These are phyloP conservation scores for Vitis riparia DNA, from an alignment of 164 flowering plant species.

Conservation along the genomic window DNA sequence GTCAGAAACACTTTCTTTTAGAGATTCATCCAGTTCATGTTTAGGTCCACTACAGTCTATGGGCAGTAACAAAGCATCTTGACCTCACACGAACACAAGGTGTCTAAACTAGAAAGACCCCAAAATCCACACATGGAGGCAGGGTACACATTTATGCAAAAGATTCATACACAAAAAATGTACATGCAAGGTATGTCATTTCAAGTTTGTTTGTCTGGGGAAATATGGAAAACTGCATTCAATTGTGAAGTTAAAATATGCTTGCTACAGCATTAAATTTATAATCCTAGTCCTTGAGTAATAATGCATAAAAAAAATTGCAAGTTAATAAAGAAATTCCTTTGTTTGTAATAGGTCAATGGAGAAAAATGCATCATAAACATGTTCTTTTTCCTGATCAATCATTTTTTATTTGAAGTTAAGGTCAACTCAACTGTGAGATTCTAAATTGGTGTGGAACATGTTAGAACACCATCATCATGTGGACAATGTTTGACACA, in stretches of 20 bases:
- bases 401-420: neutral
- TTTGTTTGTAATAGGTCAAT: neutral
- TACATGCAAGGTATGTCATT: neutral
- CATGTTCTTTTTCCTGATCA: no score
- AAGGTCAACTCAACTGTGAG: neutral
- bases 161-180: neutral
- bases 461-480: neutral
- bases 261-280: neutral
- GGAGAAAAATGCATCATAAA: neutral
- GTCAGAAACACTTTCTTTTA: neutral
- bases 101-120: no score
- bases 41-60: neutral
- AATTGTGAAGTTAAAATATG: neutral
- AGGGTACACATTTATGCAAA: no score
- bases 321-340: neutral
- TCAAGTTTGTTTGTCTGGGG: neutral
- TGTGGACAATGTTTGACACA: neutral
- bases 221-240: neutral
- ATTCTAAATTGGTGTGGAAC: neutral
- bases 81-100: neutral
- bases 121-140: no score
- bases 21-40: neutral
- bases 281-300: neutral
- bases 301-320: neutral
- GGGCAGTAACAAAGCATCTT: neutral